Evolutionary conservation across 2,329 filamentous ascomycete species (phyloP), one percentile per base, ranked within the genome.

Genomic region (Trichophyton equinum): DNA sequence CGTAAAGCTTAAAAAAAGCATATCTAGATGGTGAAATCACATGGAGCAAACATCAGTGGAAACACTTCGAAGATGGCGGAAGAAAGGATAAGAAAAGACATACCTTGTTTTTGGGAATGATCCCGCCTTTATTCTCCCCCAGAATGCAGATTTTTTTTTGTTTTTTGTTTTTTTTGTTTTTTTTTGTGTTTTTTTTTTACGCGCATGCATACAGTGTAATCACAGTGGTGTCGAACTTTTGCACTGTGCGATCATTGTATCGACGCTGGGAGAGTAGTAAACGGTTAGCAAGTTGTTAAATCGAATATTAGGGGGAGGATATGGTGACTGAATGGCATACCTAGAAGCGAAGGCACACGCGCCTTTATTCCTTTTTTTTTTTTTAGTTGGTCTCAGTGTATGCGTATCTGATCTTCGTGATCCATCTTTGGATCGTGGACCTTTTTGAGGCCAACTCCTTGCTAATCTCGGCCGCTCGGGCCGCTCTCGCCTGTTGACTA

Each of bases 391-490:
- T 25, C 33, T 60, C 58, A 18, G 20, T 60, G 25, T 60, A 60
- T 55, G 47, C 58, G 7, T 60, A 27, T 44, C 36, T 60, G 58
- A 60, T 22, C 58, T 55, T 60, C 47, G 47, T 47, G 44, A 60
- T 42, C 46, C 46, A 60, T 53, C 47, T 27, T n/a, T 25, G 27
- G 58, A 60, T 55, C 46, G 13, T 22, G 11, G 58, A 60, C 49
- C 40, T 46, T 20, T 46, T 47, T 20, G 25, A 36, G 42, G 61
- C 9, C 15, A 49, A 25, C 40, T 49, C 30, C 25, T 22, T 47
- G 25, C 27, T 53, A 8, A 33, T n/a, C 7, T 25, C 27, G 20
- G 15, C 49, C 13, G 15, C 5, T 46, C 22, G 13, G 25, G 22
- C 57, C 57, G 36, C 22, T 40, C 42, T 57, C 53, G 53, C 62